A percentile compares a stretch with the other conserved stretches of the same genome.
Evolutionary conservation across 108 stramenopile genomes (phyloP).

Genomic region (Pseudonitzschia pungens): DNA sequence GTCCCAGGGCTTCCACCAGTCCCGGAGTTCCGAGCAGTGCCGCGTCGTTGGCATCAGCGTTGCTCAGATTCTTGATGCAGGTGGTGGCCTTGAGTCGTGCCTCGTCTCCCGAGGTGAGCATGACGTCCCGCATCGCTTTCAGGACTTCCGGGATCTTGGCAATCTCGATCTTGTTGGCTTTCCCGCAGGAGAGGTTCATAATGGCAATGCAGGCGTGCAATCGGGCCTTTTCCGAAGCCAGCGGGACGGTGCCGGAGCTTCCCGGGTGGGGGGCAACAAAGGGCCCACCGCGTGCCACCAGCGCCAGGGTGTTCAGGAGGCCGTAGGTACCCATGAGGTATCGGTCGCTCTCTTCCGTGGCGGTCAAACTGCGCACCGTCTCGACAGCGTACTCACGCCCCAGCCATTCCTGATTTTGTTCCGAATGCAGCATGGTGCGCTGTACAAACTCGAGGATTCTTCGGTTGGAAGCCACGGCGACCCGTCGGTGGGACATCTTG

Average conservation of each 20-base stretch:
- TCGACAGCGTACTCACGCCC: constrained; percentile 89
- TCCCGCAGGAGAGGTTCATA: constrained; percentile 90
- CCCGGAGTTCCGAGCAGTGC: constrained; percentile 80
- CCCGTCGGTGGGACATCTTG: constrained; percentile 84
- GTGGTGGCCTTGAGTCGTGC: constrained; percentile 89
- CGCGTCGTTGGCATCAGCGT: constrained; percentile 88
- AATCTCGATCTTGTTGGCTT: constrained; percentile 89
- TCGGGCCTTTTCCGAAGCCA: constrained; percentile 78
- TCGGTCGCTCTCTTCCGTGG: constrained; percentile 84
- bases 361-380: constrained; percentile 83
- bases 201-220: constrained; percentile 91
- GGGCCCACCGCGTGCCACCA: constrained; percentile 83
- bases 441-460: constrained; percentile 80
- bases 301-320: constrained; percentile 71
- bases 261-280: constrained; percentile 45
- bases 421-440: constrained; percentile 65
- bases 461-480: constrained; percentile 79
- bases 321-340: constrained; percentile 77
- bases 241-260: constrained; percentile 35
- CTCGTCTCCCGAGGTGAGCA: constrained; percentile 71
- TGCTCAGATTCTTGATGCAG: constrained; percentile 87
- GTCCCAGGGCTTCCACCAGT: constrained; percentile 77
- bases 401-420: constrained; percentile 59
- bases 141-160: constrained; percentile 70
- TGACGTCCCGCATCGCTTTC: constrained; percentile 87